Percentiles rank a stretch among this genome's conserved stretches.
phyloP scores from a whole-genome alignment of 495 filamentous ascomycete genomes.

The Glarea lozoyensis region DNA sequence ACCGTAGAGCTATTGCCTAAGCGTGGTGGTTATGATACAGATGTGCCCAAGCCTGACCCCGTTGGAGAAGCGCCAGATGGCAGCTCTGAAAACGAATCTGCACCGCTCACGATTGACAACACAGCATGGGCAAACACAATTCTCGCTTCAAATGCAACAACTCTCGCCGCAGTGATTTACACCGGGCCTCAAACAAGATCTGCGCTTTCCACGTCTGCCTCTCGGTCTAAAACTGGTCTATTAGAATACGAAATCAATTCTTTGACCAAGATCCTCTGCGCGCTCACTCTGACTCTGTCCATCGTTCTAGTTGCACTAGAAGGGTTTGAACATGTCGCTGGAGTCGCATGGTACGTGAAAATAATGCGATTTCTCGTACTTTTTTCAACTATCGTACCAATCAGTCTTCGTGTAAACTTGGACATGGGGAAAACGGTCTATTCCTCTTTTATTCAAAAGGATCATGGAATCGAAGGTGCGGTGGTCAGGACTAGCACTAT shows the following conservation, averaged over 20 bases:
- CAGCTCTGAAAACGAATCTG: constrained; percentile 33
- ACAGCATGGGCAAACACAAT: constrained; percentile 99
- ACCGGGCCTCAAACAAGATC: constrained; percentile 92
- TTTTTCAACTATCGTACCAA: constrained; percentile 98
- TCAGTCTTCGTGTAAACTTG: constrained; percentile 90
- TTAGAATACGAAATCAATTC: constrained; percentile 96
- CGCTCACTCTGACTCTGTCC: constrained; percentile 76
- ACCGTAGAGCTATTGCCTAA: constrained; percentile 53
- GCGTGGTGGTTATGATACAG: constrained; percentile 11
- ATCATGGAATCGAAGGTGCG: constrained; percentile 80
- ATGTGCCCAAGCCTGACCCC: constrained; percentile 10
- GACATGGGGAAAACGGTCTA: constrained; percentile 97
- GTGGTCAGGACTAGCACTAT: constrained; percentile 96
- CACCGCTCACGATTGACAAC: constrained; percentile 86
- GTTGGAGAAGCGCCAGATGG: constrained; percentile 21
- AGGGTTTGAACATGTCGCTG: constrained; percentile 59
- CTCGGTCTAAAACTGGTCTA: constrained; percentile 85
- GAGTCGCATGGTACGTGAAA: constrained; percentile 77
- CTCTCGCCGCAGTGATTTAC: constrained; percentile 83
- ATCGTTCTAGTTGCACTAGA: constrained; percentile 84
- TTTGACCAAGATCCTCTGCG: constrained; percentile 93
- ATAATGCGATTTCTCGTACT: constrained; percentile 94
- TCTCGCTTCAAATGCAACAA: constrained; percentile 82
- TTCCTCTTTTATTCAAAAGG: constrained; percentile 88
- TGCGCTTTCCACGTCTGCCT: constrained; percentile 83